Evolutionary conservation across 768 basidiomycete genomes (phyloP), one percentile per base, ranked within the genome.

Genomic region (Amanita rubescens): DNA sequence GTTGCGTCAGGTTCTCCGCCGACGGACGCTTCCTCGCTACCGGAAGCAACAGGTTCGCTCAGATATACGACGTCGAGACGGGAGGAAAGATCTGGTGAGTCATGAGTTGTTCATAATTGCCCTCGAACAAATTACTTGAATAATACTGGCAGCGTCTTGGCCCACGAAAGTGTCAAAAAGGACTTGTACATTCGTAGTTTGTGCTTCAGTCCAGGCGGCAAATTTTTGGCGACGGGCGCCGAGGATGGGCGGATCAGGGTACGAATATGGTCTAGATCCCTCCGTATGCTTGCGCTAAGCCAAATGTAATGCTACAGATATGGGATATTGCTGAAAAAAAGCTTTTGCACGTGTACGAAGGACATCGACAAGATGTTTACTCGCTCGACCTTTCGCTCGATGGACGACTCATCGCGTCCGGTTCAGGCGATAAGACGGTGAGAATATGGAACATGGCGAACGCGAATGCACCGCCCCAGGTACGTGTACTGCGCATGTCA

Each of bases 41-140:
- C 9, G 95, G 94, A 11, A 97, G 94, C 71, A 98, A 98, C 70
- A 79, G 91, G 38, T 90, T 91, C 0, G 92, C 94, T n/a, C 94
- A 96, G 68, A 94, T 98, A 53, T 97, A 90, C 66, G 92, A 97
- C 65, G 88, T 87, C 24, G 88, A 88, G 70, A 87, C 89, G 0
- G 94, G 94, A 6, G 66, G 63, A 0, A 92, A 90, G 71, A 85
- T 85, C 25, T 93, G 87, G 94, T 93, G 59, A 53, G 83, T 63
- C 9, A 22, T 54, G 10, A 22, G 41, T 34, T 14, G 9, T 5
- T 6, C 11, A 47, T 19, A 42, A 54, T 17, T n/a, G n/a, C 46
- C 22, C 35, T 35, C 24, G n/a, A 11, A 19, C 41, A 2, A 39
- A 55, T 33, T 7, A 12, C 4, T 20, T 33, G 53, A 8, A 8